These are phyloP conservation scores for Dactylellina haptotyla DNA, from an alignment of 2,329 filamentous ascomycete genomes.

Conservation along the genomic window DNA sequence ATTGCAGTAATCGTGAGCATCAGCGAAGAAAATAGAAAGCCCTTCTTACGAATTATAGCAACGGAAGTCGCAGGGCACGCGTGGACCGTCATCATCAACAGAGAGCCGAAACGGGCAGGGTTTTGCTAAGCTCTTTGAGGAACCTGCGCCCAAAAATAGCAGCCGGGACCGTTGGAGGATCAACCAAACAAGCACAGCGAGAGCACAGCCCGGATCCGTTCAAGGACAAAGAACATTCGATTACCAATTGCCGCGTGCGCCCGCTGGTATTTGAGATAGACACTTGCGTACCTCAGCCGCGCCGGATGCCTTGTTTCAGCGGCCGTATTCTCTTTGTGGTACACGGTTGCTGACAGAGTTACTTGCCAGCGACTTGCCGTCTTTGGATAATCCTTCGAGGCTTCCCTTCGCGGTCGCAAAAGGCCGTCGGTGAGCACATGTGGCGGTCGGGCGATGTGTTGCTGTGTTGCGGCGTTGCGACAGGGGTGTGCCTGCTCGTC, in stretches of 20 bases:
- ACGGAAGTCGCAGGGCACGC: too few species aligned
- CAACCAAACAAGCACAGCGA: constrained; percentile 4
- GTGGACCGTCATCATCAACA: constrained; percentile 37
- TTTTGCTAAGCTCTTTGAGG: constrained; percentile 21
- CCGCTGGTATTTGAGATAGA: constrained; percentile 15
- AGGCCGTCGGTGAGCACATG: too few species aligned
- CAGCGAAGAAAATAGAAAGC: background rate
- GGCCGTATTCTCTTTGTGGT: too few species aligned
- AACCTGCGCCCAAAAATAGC: constrained; percentile 6
- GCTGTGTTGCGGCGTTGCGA: background rate
- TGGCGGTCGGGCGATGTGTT: too few species aligned
- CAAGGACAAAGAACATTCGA: background rate
- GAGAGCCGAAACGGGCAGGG: constrained; percentile 35
- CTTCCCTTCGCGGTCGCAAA: too few species aligned
- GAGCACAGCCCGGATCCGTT: constrained; percentile 13
- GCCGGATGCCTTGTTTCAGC: too few species aligned
- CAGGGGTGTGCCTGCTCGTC: background rate
- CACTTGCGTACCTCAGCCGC: constrained; percentile 4
- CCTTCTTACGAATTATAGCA: too few species aligned
- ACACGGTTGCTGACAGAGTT: too few species aligned
- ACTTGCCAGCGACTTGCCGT: too few species aligned
- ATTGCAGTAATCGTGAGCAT: background rate
- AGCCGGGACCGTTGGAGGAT: constrained; percentile 10
- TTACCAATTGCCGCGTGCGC: too few species aligned
- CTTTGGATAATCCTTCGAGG: too few species aligned